These are phyloP conservation scores for Datura wrightii DNA, from an alignment of 257 asterid species.

Conservation along the genomic window DNA sequence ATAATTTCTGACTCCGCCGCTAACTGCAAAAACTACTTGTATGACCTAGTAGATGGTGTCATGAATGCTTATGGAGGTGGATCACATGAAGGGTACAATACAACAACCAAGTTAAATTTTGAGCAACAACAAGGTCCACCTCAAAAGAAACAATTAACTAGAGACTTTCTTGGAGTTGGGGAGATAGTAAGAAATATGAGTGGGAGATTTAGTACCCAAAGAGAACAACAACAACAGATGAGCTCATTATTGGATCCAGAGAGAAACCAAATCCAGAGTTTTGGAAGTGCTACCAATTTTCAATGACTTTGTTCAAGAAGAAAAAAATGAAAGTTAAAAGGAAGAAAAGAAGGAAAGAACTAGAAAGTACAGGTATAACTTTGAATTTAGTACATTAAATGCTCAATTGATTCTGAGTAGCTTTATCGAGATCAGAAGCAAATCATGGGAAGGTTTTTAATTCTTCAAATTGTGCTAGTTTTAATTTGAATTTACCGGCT, in stretches of 20 bases:
- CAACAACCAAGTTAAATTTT: constrained; percentile 22
- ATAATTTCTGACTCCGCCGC: constrained; percentile 4
- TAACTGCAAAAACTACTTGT: constrained; percentile 36
- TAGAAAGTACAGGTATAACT: constrained; percentile 31
- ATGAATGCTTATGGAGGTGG: constrained; percentile 29
- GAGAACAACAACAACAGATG: constrained; percentile 42
- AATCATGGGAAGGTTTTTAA: neutral
- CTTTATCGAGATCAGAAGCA: neutral
- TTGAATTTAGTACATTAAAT: neutral
- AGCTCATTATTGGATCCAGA: constrained; percentile 49
- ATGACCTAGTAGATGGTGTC: constrained; percentile 49
- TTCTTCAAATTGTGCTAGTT: neutral
- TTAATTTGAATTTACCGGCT: too few relatives aligned
- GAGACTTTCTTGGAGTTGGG: constrained; percentile 91
- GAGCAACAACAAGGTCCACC: constrained; percentile 42
- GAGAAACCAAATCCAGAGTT: constrained; percentile 42
- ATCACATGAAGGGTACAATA: constrained; percentile 38
- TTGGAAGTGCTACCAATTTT: constrained; percentile 50
- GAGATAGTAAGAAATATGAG: constrained; percentile 63
- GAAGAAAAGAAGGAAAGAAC: neutral
- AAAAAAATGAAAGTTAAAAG: neutral
- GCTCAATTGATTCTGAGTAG: neutral
- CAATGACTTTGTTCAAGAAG: constrained; percentile 39
- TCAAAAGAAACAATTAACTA: constrained; percentile 45
- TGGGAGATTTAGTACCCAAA: constrained; percentile 36